A percentile compares a stretch with the other conserved stretches of the same genome.
These are phyloP conservation scores for Fusarium gaditjirri DNA, from an alignment of 2,329 filamentous ascomycete species.

Conservation along the genomic window DNA sequence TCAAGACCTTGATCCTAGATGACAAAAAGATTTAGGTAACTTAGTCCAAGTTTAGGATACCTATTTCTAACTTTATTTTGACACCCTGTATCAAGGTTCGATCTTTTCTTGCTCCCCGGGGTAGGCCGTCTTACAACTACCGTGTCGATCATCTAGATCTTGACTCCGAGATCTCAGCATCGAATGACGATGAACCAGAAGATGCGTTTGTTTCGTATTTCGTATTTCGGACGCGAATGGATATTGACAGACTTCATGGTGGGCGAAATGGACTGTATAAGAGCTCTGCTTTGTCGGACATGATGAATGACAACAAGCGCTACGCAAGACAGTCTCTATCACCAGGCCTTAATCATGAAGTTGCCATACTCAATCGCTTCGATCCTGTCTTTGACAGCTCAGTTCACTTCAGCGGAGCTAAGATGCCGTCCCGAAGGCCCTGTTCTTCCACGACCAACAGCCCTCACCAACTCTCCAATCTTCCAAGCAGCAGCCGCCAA, in stretches of 20 bases:
- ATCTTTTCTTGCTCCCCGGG: too few species aligned
- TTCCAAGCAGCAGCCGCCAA: conserved; percentile 45
- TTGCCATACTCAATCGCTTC: background rate
- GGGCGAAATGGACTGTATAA: background rate
- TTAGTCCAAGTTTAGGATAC: too few species aligned
- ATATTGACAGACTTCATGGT: background rate
- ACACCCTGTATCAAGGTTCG: too few species aligned
- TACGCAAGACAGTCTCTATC: background rate
- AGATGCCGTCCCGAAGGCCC: conserved; percentile 46
- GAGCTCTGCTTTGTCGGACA: background rate
- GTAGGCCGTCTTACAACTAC: background rate
- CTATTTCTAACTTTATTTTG: too few species aligned
- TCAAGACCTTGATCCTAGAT: too few species aligned
- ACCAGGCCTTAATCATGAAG: conserved; percentile 2
- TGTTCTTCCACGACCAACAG: conserved; percentile 48
- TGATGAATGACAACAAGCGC: background rate
- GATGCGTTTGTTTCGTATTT: background rate
- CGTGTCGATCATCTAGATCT: conserved; percentile 28
- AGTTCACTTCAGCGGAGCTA: conserved; percentile 22
- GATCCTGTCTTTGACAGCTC: background rate
- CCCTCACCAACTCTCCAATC: conserved; percentile 34
- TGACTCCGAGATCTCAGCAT: background rate
- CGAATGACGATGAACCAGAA: background rate
- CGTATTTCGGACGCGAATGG: conserved; percentile 18
- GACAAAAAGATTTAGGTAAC: too few species aligned